Percentiles rank a stretch among this genome's conserved stretches.
These are phyloP conservation scores for Noccaea caerulescens DNA, from an alignment of 345 rosid genomes.

Conservation along the genomic window DNA sequence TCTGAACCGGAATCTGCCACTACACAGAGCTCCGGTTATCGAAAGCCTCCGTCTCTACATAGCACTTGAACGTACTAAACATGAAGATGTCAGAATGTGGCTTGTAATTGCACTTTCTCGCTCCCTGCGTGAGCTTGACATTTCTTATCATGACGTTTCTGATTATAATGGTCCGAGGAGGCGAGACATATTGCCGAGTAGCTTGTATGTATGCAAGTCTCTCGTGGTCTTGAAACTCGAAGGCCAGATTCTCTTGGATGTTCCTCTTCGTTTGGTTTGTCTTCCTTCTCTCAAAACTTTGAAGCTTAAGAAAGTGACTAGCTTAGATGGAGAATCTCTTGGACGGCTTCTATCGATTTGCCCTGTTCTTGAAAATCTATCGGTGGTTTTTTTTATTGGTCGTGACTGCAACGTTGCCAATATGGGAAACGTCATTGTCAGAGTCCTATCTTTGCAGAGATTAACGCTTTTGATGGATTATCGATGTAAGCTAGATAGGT, in stretches of 20 bases:
- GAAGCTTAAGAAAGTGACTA: not conserved
- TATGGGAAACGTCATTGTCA: not conserved
- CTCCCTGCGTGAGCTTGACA: not conserved
- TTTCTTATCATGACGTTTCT: not conserved
- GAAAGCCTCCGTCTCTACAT: not conserved
- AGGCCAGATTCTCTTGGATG: not conserved
- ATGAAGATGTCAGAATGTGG: slow-evolving; percentile 18
- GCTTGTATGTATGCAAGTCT: slow-evolving; percentile 1
- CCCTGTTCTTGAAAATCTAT: slow-evolving; percentile 11
- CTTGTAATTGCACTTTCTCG: not conserved
- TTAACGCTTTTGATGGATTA: not conserved
- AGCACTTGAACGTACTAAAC: not conserved
- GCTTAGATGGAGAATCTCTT: slow-evolving; percentile 1
- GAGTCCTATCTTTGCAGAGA: not conserved
- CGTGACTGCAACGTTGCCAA: not conserved
- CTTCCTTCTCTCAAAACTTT: slow-evolving; percentile 12
- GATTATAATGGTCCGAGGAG: too few relatives aligned
- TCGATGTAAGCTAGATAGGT: too few relatives aligned
- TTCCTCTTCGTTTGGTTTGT: slow-evolving; percentile 20
- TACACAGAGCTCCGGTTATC: slow-evolving; percentile 15
- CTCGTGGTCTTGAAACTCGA: not conserved
- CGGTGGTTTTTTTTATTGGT: not conserved
- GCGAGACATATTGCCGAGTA: slow-evolving; percentile 5
- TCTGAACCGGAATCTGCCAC: not conserved
- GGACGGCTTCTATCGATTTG: not conserved